phyloP scores from a whole-genome alignment of 805 yeast genomes.

The Lipomyces yamadae region DNA sequence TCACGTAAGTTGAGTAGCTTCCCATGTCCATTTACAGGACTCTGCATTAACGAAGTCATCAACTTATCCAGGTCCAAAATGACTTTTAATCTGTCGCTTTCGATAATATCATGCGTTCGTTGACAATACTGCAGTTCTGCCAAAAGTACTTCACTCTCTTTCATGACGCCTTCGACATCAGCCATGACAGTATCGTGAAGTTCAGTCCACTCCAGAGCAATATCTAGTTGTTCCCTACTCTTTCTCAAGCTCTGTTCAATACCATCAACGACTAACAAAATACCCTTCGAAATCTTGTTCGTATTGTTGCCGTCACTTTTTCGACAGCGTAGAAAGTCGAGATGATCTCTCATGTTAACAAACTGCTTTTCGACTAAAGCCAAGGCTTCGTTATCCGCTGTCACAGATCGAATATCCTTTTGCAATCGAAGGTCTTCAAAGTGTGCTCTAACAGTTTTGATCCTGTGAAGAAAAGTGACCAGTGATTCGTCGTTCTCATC shows the following conservation, averaged over 20 bases:
- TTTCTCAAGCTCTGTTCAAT: slow-evolving; percentile 11
- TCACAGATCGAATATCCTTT: slow-evolving; percentile 16
- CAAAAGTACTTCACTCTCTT: slow-evolving; percentile 15
- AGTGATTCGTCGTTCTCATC: neutral
- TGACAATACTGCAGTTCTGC: slow-evolving; percentile 9
- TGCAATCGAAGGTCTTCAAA: slow-evolving; percentile 20
- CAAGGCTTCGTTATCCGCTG: slow-evolving; percentile 10
- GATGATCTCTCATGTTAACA: slow-evolving; percentile 8
- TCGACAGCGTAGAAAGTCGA: slow-evolving; percentile 19
- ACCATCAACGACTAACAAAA: slow-evolving; percentile 14
- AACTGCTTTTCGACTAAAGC: slow-evolving; percentile 10
- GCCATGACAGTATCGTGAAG: slow-evolving; percentile 18
- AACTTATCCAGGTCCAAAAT: slow-evolving; percentile 16
- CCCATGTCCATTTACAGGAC: slow-evolving; percentile 32
- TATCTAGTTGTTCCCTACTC: slow-evolving; percentile 24
- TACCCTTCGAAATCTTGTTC: slow-evolving; percentile 11
- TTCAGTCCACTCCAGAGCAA: slow-evolving; percentile 35
- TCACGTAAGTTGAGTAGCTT: slow-evolving; percentile 25
- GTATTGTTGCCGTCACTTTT: neutral
- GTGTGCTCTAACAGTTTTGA: slow-evolving; percentile 3
- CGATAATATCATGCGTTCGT: neutral
- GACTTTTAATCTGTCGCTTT: neutral
- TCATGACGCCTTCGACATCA: slow-evolving; percentile 24
- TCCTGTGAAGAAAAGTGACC: neutral
- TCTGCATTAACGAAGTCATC: slow-evolving; percentile 23